phyloP scores from a whole-genome alignment of 2,329 filamentous ascomycete genomes.

The Fusarium paranaense region DNA sequence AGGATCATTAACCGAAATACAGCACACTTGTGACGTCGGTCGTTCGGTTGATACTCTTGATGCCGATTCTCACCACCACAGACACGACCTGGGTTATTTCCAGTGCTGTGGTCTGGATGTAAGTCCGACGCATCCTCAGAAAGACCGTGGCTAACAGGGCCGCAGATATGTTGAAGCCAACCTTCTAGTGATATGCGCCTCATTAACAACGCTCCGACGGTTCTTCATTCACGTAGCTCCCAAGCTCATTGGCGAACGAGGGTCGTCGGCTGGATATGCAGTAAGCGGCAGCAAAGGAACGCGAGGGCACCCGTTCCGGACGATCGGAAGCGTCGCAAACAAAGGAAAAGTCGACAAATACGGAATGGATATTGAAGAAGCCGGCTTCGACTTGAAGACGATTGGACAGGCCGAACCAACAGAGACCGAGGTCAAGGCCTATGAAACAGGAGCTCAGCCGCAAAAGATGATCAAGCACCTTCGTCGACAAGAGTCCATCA shows the following conservation, averaged over 20 bases:
- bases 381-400: constrained; percentile 37
- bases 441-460: constrained; percentile 23
- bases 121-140: constrained; percentile 4
- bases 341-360: constrained; percentile 18
- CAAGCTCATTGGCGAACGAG: constrained; percentile 37
- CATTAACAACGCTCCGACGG: constrained; percentile 50
- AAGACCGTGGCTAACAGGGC: constrained; percentile 8
- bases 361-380: constrained; percentile 15
- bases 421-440: constrained; percentile 27
- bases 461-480: constrained; percentile 33
- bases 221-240: constrained; percentile 50
- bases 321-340: constrained; percentile 20
- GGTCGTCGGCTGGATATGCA: constrained; percentile 15
- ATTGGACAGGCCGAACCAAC: constrained; percentile 37
- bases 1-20: constrained; percentile 7
- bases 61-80: constrained; percentile 37
- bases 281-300: constrained; percentile 12
- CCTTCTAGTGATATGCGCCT: constrained; percentile 52
- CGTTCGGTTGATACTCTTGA: constrained; percentile 47
- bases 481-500: constrained; percentile 38
- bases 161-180: constrained; percentile 51
- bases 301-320: constrained; percentile 33
- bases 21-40: constrained; percentile 53
- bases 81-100: constrained; percentile 50
- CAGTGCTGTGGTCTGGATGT: constrained; percentile 46